Evolutionary conservation across 441 rosid species (phyloP).

Genomic region (Aleurites moluccanus): DNA sequence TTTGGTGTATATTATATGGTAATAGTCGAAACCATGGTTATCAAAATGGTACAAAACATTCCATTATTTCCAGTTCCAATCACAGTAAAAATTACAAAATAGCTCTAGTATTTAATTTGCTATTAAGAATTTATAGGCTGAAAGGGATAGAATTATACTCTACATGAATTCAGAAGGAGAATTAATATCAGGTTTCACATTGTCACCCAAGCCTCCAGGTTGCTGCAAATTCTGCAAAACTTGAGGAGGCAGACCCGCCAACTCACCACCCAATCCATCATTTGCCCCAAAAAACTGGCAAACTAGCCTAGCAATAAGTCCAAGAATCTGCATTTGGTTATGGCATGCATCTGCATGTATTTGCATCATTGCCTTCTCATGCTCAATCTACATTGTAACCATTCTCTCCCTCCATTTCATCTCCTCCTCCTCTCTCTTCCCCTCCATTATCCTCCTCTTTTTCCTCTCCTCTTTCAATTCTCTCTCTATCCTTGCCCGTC

Average conservation of each 20-base stretch:
- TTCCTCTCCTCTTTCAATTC: slow-evolving; percentile 52
- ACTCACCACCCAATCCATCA: slow-evolving; percentile 55
- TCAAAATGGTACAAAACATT: too few species aligned
- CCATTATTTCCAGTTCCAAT: not conserved
- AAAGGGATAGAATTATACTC: slow-evolving; percentile 13
- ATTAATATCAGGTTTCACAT: slow-evolving; percentile 58
- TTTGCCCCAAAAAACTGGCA: slow-evolving; percentile 63
- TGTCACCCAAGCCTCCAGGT: slow-evolving; percentile 51
- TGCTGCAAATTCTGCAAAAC: slow-evolving; percentile 69
- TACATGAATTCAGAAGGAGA: slow-evolving; percentile 71
- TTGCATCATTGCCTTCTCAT: slow-evolving; percentile 71
- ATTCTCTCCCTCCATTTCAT: slow-evolving; percentile 74
- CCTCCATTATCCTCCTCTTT: slow-evolving; percentile 56
- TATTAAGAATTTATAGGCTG: not conserved
- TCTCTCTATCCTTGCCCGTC: slow-evolving; percentile 45
- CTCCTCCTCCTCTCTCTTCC: slow-evolving; percentile 72
- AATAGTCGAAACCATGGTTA: too few species aligned
- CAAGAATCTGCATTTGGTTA: slow-evolving; percentile 72
- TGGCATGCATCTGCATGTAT: slow-evolving; percentile 75
- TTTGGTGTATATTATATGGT: too few species aligned
- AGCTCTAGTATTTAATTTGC: not conserved
- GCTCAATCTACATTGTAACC: slow-evolving; percentile 60
- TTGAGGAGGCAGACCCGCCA: slow-evolving; percentile 56
- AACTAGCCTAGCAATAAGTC: slow-evolving; percentile 59
- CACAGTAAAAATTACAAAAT: not conserved